phyloP scores from a whole-genome alignment of 352 stramenopile genomes.

The Pythium phragmitis region DNA sequence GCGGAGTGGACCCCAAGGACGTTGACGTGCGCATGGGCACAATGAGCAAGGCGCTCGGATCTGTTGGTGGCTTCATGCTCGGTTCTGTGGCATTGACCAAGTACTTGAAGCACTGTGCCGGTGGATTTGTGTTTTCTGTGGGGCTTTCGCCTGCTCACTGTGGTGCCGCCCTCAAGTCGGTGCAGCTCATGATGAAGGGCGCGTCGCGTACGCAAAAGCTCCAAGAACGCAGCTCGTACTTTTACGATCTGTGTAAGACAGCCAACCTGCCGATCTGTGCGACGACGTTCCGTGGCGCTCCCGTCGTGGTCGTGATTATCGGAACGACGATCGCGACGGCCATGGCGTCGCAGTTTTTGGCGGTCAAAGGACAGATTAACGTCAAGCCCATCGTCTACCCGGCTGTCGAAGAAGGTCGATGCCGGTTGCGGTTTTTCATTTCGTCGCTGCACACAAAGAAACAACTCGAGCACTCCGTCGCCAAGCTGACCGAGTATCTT shows the following conservation, averaged over 20 bases:
- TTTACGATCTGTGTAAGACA: conserved; percentile 75
- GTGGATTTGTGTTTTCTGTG: conserved; percentile 49
- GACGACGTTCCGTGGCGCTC: conserved; percentile 64
- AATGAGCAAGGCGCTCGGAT: conserved; percentile 43
- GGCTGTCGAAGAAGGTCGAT: conserved; percentile 83
- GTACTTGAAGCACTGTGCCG: conserved; percentile 41
- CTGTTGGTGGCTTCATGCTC: conserved; percentile 40
- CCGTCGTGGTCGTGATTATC: conserved; percentile 79
- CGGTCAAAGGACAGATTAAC: conserved; percentile 54
- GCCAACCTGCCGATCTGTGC: conserved; percentile 57
- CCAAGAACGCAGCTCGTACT: conserved; percentile 67
- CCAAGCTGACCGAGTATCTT: conserved; percentile 31
- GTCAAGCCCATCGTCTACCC: conserved; percentile 87
- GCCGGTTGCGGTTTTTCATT: conserved; percentile 85
- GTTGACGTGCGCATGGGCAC: conserved; percentile 46
- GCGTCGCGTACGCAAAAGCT: conserved; percentile 57
- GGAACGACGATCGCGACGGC: conserved; percentile 77
- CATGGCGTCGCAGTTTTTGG: conserved; percentile 65
- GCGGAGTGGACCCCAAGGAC: conserved; percentile 27
- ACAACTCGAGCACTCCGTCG: conserved; percentile 62
- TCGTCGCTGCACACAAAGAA: conserved; percentile 68
- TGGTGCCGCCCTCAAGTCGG: conserved; percentile 63
- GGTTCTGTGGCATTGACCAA: conserved; percentile 29
- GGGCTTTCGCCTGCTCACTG: conserved; percentile 62
- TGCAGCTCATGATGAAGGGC: conserved; percentile 64